phyloP scores from a whole-genome alignment of 2,329 filamentous ascomycete genomes.

The Magnaporthales sp. region DNA sequence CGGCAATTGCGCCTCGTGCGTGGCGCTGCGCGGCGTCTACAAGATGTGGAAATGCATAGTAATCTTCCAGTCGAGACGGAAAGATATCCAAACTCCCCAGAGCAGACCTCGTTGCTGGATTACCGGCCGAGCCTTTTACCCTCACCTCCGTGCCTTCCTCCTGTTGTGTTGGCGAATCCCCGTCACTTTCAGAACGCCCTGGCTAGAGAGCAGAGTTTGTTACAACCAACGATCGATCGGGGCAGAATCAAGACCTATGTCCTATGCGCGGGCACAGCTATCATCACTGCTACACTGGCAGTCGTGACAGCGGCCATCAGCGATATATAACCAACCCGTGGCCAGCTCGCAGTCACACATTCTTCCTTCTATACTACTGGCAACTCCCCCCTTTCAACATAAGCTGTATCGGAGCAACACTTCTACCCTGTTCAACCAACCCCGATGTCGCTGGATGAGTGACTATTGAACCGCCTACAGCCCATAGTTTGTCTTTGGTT shows the following conservation, averaged over 20 bases:
- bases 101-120: not conserved
- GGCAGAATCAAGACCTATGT: not conserved
- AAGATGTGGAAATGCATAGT: not conserved
- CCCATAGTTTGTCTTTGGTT: too few species aligned
- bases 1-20: not conserved
- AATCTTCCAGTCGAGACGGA: not conserved
- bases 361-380: too few species aligned
- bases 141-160: not conserved
- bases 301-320: not conserved
- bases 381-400: too few species aligned
- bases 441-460: too few species aligned
- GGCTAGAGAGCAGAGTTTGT: not conserved
- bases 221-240: not conserved
- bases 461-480: too few species aligned
- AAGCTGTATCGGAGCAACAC: too few species aligned
- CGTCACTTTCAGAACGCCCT: not conserved
- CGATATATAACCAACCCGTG: too few species aligned
- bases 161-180: not conserved
- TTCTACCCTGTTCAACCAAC: too few species aligned
- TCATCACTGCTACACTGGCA: not conserved
- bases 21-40: not conserved
- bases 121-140: not conserved
- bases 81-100: not conserved
- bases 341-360: too few species aligned
- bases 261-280: not conserved